Evolutionary conservation across 2,329 filamentous ascomycete genomes (phyloP).

Genomic region (Cercospora berteroae): DNA sequence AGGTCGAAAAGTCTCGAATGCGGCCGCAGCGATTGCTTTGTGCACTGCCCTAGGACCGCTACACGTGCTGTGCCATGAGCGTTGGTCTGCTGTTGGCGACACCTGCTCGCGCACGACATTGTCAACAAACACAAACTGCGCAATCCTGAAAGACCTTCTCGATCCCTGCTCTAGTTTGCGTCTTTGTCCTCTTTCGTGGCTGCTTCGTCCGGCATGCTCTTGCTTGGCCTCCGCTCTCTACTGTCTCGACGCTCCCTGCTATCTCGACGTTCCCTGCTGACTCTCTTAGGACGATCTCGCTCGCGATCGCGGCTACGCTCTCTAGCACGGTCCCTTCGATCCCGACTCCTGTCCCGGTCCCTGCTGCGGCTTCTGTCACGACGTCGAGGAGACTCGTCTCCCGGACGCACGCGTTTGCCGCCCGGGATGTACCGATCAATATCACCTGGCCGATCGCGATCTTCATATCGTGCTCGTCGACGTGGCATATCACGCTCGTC

Average conservation of each 20-base stretch:
- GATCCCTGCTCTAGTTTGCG: background rate
- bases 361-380: slow-evolving; percentile 17
- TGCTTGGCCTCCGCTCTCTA: slow-evolving; percentile 7
- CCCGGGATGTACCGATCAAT: slow-evolving; percentile 39
- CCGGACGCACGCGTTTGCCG: slow-evolving; percentile 21
- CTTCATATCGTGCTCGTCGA: slow-evolving; percentile 20
- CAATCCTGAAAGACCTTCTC: background rate
- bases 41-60: background rate
- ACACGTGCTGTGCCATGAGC: background rate
- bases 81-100: background rate
- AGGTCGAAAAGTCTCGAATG: background rate
- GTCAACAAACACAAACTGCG: background rate
- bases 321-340: slow-evolving; percentile 30
- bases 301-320: slow-evolving; percentile 12
- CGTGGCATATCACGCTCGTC: slow-evolving; percentile 20
- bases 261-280: slow-evolving; percentile 6
- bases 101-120: background rate
- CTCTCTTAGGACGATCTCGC: background rate
- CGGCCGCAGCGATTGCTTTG: background rate
- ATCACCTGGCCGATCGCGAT: slow-evolving; percentile 33
- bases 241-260: slow-evolving; percentile 2
- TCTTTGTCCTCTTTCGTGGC: background rate
- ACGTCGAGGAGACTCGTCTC: slow-evolving; percentile 9
- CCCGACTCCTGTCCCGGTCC: slow-evolving; percentile 26
- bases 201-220: background rate